A percentile compares a stretch with the other conserved stretches of the same genome.
These are phyloP conservation scores for Aspergillus niger DNA, from an alignment of 2,329 filamentous ascomycete species.

Conservation along the genomic window DNA sequence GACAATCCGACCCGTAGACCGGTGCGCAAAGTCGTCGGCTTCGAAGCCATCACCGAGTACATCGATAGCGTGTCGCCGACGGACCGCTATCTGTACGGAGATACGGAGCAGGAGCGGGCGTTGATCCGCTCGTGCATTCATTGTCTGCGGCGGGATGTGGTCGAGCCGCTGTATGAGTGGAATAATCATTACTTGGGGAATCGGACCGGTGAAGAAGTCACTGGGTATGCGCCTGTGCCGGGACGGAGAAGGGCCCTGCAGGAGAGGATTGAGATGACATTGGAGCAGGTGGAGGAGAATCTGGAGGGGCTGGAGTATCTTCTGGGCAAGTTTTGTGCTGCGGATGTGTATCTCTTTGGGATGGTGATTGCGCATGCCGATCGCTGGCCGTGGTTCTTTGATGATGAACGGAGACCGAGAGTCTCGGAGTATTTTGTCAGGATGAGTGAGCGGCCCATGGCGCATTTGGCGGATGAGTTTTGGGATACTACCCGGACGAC, in stretches of 20 bases:
- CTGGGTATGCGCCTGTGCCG: too few relatives aligned
- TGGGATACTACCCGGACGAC: not conserved
- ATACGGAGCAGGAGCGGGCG: not conserved
- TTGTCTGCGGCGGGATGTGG: not conserved
- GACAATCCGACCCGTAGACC: not conserved
- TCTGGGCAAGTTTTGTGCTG: not conserved
- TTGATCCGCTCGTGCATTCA: not conserved
- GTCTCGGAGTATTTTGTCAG: not conserved
- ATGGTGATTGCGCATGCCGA: not conserved
- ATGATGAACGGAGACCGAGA: not conserved
- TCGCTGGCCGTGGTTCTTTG: not conserved
- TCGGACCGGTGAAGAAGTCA: not conserved
- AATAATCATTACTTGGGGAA: not conserved
- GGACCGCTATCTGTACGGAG: not conserved
- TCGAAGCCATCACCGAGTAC: not conserved
- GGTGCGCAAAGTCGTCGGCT: not conserved
- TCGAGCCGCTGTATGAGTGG: not conserved
- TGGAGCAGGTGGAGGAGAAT: not conserved
- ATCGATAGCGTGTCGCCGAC: not conserved
- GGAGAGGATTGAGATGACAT: not conserved
- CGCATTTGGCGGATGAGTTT: not conserved
- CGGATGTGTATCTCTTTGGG: not conserved
- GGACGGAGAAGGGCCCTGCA: not conserved
- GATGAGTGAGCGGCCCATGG: not conserved
- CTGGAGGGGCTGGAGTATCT: not conserved